Percentiles rank a stretch among this genome's conserved stretches.
Evolutionary conservation across 1,139 yeast species (phyloP).

Genomic region (Hansenula sp.): DNA sequence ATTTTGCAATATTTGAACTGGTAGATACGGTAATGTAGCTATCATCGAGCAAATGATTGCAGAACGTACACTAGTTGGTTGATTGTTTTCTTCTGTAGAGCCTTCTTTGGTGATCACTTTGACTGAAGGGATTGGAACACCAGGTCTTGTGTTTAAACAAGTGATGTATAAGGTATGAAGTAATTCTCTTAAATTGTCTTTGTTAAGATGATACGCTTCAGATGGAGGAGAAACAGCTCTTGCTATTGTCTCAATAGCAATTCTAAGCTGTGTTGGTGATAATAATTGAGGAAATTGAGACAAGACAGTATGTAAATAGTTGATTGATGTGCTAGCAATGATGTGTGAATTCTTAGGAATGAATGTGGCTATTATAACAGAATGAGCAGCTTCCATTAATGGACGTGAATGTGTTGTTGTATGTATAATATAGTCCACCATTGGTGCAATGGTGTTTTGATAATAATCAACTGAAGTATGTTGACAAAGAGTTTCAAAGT

Average conservation of each 20-base stretch:
- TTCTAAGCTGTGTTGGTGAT: constrained; percentile 51
- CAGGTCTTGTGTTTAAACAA: constrained; percentile 32
- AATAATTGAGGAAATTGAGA: constrained; percentile 55
- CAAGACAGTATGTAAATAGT: constrained; percentile 32
- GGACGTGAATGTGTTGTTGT: constrained; percentile 22
- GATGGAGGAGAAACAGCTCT: constrained; percentile 45
- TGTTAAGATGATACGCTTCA: constrained; percentile 25
- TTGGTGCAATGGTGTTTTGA: constrained; percentile 18
- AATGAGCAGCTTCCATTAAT: constrained; percentile 62
- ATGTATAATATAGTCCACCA: constrained; percentile 13
- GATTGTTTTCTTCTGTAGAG: constrained; percentile 7
- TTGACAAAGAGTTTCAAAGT: constrained; percentile 55
- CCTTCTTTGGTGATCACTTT: too few relatives aligned
- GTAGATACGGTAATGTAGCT: constrained; percentile 51
- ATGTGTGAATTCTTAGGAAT: constrained; percentile 20
- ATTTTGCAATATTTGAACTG: constrained; percentile 33
- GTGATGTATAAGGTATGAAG: constrained; percentile 38
- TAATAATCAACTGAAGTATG: constrained; percentile 20
- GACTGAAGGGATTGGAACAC: constrained; percentile 24
- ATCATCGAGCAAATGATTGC: constrained; percentile 47
- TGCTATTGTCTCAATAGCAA: constrained; percentile 58
- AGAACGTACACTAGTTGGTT: constrained; percentile 39
- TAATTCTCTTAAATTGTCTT: constrained; percentile 31
- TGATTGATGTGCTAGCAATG: constrained; percentile 24
- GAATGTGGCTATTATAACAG: constrained; percentile 53